phyloP scores from a whole-genome alignment of 495 filamentous ascomycete species.

The Penicillium goetzii region DNA sequence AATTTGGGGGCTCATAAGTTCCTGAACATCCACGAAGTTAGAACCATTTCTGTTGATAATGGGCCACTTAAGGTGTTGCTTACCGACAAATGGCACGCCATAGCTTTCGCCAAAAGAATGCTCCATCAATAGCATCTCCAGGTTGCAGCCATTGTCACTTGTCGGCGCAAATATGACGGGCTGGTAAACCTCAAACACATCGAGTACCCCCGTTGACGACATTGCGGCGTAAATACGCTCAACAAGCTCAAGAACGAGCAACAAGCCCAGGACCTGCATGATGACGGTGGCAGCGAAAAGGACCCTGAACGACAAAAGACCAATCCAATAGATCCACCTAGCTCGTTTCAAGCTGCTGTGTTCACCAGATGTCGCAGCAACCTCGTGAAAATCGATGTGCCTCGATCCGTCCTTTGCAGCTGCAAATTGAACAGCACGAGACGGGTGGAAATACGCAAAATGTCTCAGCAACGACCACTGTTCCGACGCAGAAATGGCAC shows the following conservation, averaged over 20 bases:
- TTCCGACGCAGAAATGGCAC: background rate
- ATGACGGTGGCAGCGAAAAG: background rate
- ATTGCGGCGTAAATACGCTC: background rate
- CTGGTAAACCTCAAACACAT: constrained; percentile 71
- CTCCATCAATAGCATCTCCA: constrained; percentile 62
- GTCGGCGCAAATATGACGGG: constrained; percentile 55
- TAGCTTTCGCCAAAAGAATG: constrained; percentile 80
- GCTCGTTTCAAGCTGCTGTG: background rate
- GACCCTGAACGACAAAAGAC: background rate
- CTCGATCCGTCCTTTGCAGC: background rate
- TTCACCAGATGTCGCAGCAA: background rate
- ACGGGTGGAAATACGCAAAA: background rate
- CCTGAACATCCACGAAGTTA: constrained; percentile 43
- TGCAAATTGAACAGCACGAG: background rate
- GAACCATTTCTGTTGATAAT: background rate
- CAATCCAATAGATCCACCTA: background rate
- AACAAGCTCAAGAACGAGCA: constrained; percentile 4
- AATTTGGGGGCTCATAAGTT: constrained; percentile 68
- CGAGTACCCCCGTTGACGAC: constrained; percentile 36
- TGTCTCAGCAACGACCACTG: background rate
- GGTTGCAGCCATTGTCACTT: constrained; percentile 51
- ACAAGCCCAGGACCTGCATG: background rate
- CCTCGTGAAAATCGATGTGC: too few species aligned
- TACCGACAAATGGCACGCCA: constrained; percentile 76
- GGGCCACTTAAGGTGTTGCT: constrained; percentile 24